Conservation (phyloP, 1,284 basidiomycete genomes). For the Microbotryomycetes sp. region DNA sequence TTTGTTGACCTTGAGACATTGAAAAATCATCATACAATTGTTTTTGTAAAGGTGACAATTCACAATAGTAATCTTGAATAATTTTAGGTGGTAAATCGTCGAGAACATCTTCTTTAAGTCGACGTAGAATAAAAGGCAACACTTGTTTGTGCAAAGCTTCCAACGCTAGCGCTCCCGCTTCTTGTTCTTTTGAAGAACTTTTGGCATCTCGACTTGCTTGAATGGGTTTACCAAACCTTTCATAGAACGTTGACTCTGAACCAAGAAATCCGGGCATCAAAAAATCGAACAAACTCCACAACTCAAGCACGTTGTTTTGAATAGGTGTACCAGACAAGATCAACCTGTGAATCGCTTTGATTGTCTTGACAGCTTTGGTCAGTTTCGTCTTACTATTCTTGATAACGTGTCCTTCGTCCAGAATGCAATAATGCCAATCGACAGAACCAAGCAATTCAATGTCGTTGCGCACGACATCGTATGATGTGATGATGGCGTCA, state of each 20-base stretch:
- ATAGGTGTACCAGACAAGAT: constrained; percentile 97
- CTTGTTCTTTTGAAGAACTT: constrained; percentile 72
- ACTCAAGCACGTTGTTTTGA: constrained; percentile 96
- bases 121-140: constrained; percentile 91
- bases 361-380: constrained; percentile 88
- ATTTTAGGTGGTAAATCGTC: constrained; percentile 97
- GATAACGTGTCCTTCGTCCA: constrained; percentile 98
- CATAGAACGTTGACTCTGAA: constrained; percentile 89
- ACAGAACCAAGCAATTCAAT: constrained; percentile 66
- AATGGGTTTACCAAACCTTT: constrained; percentile 93
- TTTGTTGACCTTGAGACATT: constrained; percentile 53
- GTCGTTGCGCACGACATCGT: constrained; percentile 96
- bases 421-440: constrained; percentile 91
- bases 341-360: constrained; percentile 84
- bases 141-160: constrained; percentile 99
- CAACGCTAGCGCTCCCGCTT: constrained; percentile 86
- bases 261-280: constrained; percentile 99
- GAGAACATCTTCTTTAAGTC: constrained; percentile 95
- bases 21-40: constrained; percentile 88
- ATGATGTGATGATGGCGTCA: constrained; percentile 93
- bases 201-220: constrained; percentile 92
- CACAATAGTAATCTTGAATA: constrained; percentile 99
- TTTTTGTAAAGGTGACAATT: constrained; percentile 89
- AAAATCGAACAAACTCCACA: constrained; percentile 99
- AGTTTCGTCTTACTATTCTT: constrained; percentile 98